Conservation (phyloP, 306 rosid genomes). For the Oemleria cerasiformis region DNA sequence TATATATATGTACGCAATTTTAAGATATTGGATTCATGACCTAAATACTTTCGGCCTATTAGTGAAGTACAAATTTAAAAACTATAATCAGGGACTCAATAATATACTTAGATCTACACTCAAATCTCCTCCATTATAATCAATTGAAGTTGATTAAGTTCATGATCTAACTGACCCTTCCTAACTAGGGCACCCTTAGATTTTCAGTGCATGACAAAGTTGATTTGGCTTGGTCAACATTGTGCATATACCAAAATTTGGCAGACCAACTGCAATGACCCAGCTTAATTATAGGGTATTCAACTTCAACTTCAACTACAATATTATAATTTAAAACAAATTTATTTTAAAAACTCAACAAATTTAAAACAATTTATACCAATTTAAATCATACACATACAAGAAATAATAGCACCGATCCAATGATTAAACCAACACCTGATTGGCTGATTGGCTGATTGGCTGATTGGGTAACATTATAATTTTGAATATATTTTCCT, state of each 20-base stretch:
- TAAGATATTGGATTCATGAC: no score
- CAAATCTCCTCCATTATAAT: no score
- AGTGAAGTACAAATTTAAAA: no score
- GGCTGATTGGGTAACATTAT: neutral
- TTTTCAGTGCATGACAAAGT: neutral
- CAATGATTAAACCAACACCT: constrained; percentile 10
- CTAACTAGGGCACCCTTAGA: neutral
- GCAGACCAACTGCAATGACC: constrained; percentile 5
- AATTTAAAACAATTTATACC: neutral
- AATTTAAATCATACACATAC: neutral
- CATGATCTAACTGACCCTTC: neutral
- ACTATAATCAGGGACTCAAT: no score
- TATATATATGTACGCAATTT: no score
- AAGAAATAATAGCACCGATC: constrained; percentile 7
- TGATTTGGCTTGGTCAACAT: neutral
- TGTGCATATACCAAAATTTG: constrained; percentile 5
- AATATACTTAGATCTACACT: no score
- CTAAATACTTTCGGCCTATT: no score
- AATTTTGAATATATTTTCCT: neutral
- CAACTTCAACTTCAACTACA: neutral
- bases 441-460: neutral
- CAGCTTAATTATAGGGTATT: neutral
- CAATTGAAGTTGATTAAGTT: no score
- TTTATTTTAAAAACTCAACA: neutral
- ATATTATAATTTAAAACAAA: neutral